These are phyloP conservation scores for Candida argentea DNA, from an alignment of 805 yeast genomes.

Conservation along the genomic window DNA sequence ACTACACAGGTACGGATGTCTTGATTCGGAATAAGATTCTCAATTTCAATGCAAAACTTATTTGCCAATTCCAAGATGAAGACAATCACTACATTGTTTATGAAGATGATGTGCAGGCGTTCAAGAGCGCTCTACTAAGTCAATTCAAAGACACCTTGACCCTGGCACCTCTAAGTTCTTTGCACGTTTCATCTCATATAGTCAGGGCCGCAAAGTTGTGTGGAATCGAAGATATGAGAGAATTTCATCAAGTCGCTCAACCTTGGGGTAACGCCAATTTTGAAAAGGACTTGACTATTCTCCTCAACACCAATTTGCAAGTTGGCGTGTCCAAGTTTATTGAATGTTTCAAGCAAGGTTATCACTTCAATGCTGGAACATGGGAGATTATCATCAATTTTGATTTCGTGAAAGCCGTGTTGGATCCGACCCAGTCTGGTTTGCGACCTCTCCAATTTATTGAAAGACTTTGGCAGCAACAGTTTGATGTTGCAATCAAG, in stretches of 20 bases:
- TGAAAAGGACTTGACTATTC: slow-evolving; percentile 10
- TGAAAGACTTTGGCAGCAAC: slow-evolving; percentile 13
- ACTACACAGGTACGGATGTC: slow-evolving; percentile 5
- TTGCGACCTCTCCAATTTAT: slow-evolving; percentile 12
- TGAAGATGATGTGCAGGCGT: slow-evolving; percentile 6
- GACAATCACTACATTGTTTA: slow-evolving; percentile 27
- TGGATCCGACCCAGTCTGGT: slow-evolving; percentile 9
- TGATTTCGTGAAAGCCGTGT: slow-evolving; percentile 13
- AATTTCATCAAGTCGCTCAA: neutral
- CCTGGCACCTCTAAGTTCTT: neutral
- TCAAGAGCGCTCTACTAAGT: slow-evolving; percentile 3
- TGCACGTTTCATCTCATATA: neutral
- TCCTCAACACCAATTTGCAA: slow-evolving; percentile 18
- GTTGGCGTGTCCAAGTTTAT: slow-evolving; percentile 18
- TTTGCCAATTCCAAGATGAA: slow-evolving; percentile 28
- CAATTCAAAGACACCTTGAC: slow-evolving; percentile 7
- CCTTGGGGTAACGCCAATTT: slow-evolving; percentile 2
- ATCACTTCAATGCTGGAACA: slow-evolving; percentile 19
- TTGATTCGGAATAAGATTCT: slow-evolving; percentile 11
- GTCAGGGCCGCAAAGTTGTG: slow-evolving; percentile 1
- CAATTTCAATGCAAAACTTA: slow-evolving; percentile 19
- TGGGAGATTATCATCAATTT: slow-evolving; percentile 22
- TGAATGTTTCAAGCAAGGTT: slow-evolving; percentile 19
- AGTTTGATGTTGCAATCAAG: slow-evolving; percentile 5
- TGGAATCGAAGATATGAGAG: no score